Percentiles rank a stretch among this genome's conserved stretches.
Evolutionary conservation across 148 eudicot genomes (phyloP).

Genomic region (Cornus suecica): DNA sequence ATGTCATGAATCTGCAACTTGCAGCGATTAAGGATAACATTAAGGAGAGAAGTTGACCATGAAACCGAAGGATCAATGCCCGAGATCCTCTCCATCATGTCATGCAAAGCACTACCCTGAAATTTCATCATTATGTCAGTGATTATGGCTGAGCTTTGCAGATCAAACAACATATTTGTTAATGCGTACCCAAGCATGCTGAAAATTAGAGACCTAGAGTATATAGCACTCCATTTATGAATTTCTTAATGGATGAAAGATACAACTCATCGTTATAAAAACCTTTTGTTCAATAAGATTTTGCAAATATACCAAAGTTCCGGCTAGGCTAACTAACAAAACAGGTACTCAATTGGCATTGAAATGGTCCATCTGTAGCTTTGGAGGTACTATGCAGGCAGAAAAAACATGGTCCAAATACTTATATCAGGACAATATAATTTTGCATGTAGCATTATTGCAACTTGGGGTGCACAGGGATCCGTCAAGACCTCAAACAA

Average conservation of each 20-base stretch:
- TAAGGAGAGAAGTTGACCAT: constrained; percentile 38
- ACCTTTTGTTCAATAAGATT: background rate
- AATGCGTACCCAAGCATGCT: constrained; percentile 4
- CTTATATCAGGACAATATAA: too few relatives aligned
- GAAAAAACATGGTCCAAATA: too few relatives aligned
- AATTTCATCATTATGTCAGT: constrained; percentile 14
- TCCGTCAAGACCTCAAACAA: too few relatives aligned
- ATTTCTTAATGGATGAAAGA: background rate
- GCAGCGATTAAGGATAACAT: constrained; percentile 46
- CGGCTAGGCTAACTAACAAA: too few relatives aligned
- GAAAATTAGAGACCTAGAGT: background rate
- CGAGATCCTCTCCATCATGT: constrained; percentile 47
- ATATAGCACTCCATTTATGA: background rate
- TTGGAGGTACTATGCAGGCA: too few relatives aligned
- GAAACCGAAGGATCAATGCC: constrained; percentile 24
- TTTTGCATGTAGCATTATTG: too few relatives aligned
- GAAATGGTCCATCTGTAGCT: too few relatives aligned
- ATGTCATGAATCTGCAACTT: constrained; percentile 50
- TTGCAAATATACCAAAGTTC: background rate
- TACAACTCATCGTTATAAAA: background rate
- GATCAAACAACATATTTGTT: constrained; percentile 7
- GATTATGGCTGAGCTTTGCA: constrained; percentile 10
- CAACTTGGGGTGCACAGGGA: too few relatives aligned
- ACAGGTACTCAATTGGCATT: too few relatives aligned
- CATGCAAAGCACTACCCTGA: constrained; percentile 82